Base-by-base conservation (phyloP, 768 basidiomycete genomes). In the Auriscalpium orientale region DNA sequence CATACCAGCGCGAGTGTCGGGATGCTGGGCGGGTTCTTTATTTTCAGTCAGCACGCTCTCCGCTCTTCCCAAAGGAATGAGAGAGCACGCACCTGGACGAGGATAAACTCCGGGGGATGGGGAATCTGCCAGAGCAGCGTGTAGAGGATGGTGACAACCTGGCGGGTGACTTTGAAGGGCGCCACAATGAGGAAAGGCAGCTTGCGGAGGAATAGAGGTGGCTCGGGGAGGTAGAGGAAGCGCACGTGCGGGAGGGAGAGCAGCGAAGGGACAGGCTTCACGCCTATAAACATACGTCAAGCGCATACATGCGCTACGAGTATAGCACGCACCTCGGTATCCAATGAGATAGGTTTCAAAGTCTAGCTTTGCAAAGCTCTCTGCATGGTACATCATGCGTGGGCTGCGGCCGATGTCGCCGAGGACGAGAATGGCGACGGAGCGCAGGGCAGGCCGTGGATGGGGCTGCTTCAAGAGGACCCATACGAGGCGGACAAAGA, bases 361-460 rank as follows among this genome's bases (percentile, higher is more conserved):
- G 6, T 78, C 82, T 53, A 84, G 79, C 55, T 85, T 80, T 40
- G 91, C 87, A 66, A 99, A 90, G 66, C 90, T 94, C 67, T 95
- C 84, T 0, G 95, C 88, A 64, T 99, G 97, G 68, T 98, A 98
- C 91, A 98, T 95, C 91, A 98, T 98, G 53, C 97, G 79, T 11
- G 97, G 97, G 67, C 90, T 93, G 56, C 97, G 80, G 1, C 95
- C 97, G 49, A 99, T 84, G 73, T 99, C 97, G 10, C 97, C 97
- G 10, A 99, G 77, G 13, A 99, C 97, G 49, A 98, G 72, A 54
- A 98, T 83, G 4, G 84, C 89, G n/a, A 91, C 89, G 3, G 91
- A 83, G 16, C 87, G 85, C 33, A 80, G 67, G 48, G 73, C 61
- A 3, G 71, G 69, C 20, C 58, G 57, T 44, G 54, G 34, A 28